Evolutionary conservation across 2,329 filamentous ascomycete genomes (phyloP), one percentile per base, ranked within the genome.

Genomic region (Cucurbitaria berberidis): DNA sequence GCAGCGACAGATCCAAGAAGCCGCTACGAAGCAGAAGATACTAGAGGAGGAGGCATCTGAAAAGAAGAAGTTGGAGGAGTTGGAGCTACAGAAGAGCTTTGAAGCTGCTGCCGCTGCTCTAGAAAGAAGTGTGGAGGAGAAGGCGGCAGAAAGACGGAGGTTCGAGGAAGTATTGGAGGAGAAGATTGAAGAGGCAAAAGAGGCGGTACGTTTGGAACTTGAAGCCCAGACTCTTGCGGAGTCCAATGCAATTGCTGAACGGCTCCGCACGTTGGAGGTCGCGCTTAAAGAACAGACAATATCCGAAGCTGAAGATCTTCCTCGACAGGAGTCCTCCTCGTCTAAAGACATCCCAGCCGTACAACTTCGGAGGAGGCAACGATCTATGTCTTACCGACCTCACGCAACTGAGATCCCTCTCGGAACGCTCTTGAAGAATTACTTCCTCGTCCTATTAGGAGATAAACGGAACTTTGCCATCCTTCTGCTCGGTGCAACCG

Each of bases 391-490:
- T 11, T 53, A 49, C 15, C 54, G 45, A 29, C 53, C 53, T 19
- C 55, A 45, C 32, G 51, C 58, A 2, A 59, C 64, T 2, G 76
- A 86, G 15, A 76, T 85, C 18, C 82, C 82, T 2, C 71, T 86
- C 0, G 73, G 76, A 15, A 79, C 79, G 0, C 72, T 86, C 13
- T 55, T 85, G 39, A 74, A 77, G 53, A 85, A 84, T 63, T 86
- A 84, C 60, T 51, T 85, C 16, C 73, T 78, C 21, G 70, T 84
- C 1, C 70, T 85, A 18, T 74, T 81, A 2, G 76, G 77, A 39
- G 84, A 87, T 59, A 76, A 76, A 40, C 77, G 80, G 32, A 86
- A 86, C 61, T 70, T 84, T 10, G 72, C 77, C 16, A 79, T 85
- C 29, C 68, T 77, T 8, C 53, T 81, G 4, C 70, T 86, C 3